Evolutionary conservation across 2,329 filamentous ascomycete species (phyloP), one percentile per base, ranked within the genome.

Genomic region (Diaporthe citriasiana): DNA sequence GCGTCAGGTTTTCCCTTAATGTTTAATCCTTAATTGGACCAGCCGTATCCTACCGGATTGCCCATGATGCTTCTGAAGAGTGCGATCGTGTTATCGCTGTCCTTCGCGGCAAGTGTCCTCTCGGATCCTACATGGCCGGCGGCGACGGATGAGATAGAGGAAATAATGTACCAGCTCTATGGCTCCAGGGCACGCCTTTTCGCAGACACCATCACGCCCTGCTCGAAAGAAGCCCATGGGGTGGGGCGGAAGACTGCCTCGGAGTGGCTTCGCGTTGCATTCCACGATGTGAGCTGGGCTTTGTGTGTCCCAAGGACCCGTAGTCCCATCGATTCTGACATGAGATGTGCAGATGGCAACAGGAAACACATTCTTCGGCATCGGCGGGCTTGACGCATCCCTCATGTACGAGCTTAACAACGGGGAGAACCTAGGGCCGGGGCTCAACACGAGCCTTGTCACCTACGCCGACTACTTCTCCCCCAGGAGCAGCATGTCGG

Each of bases 101-200:
- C 81, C 75, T 79, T 87, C 71, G 81, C 81, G 63, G 76, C 78
- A 40, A 76, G 81, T 74, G 79, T 79, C 65, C 75, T 77, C 60
- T 86, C 89, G 33, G 86, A 88, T 76, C 88, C 88, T 42, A 92
- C 89, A 78, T 92, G 90, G 90, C 90, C 90, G 2, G 87, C 89
- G 2, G 78, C 84, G 17, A 86, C 86, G 25, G 90, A 92, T 77
- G 90, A 92, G 79, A 82, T 92, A 74, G 90, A 92, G 80, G 90
- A 91, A 80, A 88, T 92, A 76, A 89, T 92, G 84, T 90, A 87
- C 78, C 88, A 92, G 77, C 87, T 88, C 70, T 82, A 84, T 45
- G 89, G 89, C 4, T 89, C 90, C 78, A 83, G 85, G 59, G 84
- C 86, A 42, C 85, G 89, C 75, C 85, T 87, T 53, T 91, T 92